Base-by-base conservation (phyloP, 1,284 basidiomycete species). In the Moniliella sp. region DNA sequence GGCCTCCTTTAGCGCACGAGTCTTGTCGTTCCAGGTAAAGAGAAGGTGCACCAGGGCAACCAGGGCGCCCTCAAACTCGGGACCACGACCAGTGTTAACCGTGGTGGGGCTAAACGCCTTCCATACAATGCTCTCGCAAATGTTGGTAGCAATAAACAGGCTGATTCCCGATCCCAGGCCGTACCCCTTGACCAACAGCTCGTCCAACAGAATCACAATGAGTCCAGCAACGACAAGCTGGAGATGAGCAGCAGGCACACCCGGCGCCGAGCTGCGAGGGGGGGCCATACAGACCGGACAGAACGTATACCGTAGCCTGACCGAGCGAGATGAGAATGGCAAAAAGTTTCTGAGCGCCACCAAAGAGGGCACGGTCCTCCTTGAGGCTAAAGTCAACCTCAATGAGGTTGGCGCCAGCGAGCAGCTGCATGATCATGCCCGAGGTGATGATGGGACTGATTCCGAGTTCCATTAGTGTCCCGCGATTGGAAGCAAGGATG, bases 371-470 rank as follows among this genome's bases (percentile, higher is more conserved):
- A 33, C 88, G 71, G 63, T 97, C 88, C 63, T 97, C 88, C 71
- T 94, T 91, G 58, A 97, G 66, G 43, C 74, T 75, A 61, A 93
- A 94, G 67, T 97, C 88, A 50, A 97, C 81, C 44, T 97, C 88
- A 58, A 97, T 79, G 52, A 97, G 69, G 65, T 86, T 93, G 32
- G 91, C 88, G 39, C 88, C 88, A 12, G 88, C 86, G 42, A 97
- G 71, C 31, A 97, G 75, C 65, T 97, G 88, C 81, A 97, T 94
- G 66, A 94, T 94, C 88, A 94, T 97, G 52, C 88, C 88, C 7
- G 53, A 57, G 9, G 88, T 97, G 57, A 97, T 75, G 61, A 94
- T 91, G 36, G 91, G 88, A 28, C 76, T 86, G 55, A 94, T 94
- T 51, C 91, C 88, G 39, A 97, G 74, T 66, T 97, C 88, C 88